phyloP scores from a whole-genome alignment of 805 yeast species.

The Hanseniaspora vineae region DNA sequence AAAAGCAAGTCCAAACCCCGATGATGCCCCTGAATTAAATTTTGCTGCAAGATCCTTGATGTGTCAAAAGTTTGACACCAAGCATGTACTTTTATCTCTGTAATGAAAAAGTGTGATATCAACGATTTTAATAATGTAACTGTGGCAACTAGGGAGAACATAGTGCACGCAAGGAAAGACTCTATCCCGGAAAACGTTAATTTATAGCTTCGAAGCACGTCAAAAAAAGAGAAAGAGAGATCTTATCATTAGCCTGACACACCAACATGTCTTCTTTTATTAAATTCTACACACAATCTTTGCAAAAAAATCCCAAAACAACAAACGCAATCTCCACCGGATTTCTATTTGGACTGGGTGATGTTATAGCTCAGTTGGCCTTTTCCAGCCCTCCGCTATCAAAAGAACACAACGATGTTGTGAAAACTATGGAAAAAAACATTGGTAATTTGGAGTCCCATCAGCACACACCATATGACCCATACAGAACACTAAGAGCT shows the following conservation, averaged over 20 bases:
- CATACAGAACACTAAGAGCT: slow-evolving; percentile 46
- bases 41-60: too few species aligned
- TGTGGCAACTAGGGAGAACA: too few species aligned
- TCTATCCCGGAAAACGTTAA: too few species aligned
- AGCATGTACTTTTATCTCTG: too few species aligned
- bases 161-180: too few species aligned
- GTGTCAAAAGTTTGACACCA: too few species aligned
- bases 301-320: slow-evolving; percentile 34
- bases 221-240: background rate
- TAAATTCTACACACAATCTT: slow-evolving; percentile 10
- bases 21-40: too few species aligned
- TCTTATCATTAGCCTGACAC: background rate
- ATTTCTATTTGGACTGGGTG: slow-evolving; percentile 62
- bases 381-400: slow-evolving; percentile 22
- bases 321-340: slow-evolving; percentile 47
- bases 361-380: slow-evolving; percentile 51
- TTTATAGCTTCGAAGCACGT: background rate
- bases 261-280: slow-evolving; percentile 10
- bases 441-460: too few species aligned
- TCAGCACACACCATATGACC: slow-evolving; percentile 28
- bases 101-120: too few species aligned
- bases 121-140: too few species aligned
- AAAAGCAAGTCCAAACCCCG: too few species aligned
- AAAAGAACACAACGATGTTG: background rate
- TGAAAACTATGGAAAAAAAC: background rate